These are phyloP conservation scores for Linum tenue DNA, from an alignment of 345 rosid genomes.

Conservation along the genomic window DNA sequence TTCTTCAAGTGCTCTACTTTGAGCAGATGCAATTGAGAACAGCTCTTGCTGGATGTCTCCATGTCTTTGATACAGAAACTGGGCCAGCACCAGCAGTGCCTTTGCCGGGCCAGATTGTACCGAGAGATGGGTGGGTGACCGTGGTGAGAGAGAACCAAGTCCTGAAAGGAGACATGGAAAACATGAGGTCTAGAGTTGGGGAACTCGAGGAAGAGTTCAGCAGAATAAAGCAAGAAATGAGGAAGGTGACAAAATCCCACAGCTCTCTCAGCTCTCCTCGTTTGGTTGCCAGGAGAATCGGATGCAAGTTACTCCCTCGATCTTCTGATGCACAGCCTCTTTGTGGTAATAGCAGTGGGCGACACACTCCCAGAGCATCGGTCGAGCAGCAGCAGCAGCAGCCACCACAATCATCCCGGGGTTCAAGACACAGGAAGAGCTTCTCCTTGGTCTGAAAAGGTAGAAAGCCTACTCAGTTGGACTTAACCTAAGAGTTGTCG, in stretches of 20 bases:
- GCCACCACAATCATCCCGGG: not conserved
- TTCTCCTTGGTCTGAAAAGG: not conserved
- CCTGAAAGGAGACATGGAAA: conserved; percentile 76
- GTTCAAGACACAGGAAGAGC: not conserved
- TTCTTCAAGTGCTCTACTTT: conserved; percentile 85
- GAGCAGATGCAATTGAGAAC: conserved; percentile 93
- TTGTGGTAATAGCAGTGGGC: not conserved
- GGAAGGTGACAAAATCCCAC: conserved; percentile 55
- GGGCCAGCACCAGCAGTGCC: conserved; percentile 32
- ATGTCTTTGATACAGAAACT: conserved; percentile 52
- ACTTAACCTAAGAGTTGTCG: too few species aligned
- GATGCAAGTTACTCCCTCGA: conserved; percentile 66
- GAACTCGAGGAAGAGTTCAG: conserved; percentile 80
- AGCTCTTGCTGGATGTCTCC: conserved; percentile 68
- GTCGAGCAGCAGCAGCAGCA: not conserved
- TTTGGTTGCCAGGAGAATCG: conserved; percentile 43
- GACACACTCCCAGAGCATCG: not conserved
- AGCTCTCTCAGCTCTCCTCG: conserved; percentile 63
- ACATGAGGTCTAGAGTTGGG: conserved; percentile 76
- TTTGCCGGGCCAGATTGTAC: conserved; percentile 50
- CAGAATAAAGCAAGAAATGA: conserved; percentile 75
- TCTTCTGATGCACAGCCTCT: conserved; percentile 31
- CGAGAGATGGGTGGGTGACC: conserved; percentile 89
- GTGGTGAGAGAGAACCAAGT: conserved; percentile 81
- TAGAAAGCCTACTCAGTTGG: too few species aligned